Base-by-base conservation (phyloP, 139 green algal species). In the Asterochloris sp. region DNA sequence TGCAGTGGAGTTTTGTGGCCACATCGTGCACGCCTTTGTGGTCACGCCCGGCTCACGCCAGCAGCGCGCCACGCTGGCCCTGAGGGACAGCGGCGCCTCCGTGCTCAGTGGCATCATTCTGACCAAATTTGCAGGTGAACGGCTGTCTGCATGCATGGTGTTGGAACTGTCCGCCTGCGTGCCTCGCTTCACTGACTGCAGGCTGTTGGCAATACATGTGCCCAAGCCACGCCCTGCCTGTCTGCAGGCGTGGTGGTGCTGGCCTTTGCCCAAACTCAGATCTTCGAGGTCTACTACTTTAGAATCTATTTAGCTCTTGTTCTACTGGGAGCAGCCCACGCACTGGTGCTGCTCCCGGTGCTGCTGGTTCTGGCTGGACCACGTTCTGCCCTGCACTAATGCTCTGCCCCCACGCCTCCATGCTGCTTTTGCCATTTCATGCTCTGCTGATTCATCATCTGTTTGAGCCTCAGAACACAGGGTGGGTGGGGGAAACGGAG, bases 271-370 rank as follows among this genome's bases (percentile, higher is more conserved):
- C 85, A 74, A 29, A 98, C 94, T 12, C 86, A 87, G 68, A 95
- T 97, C 79, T 96, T 97, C 76, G 81, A 89, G 74, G 85, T 90
- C 47, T 94, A 92, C 82, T 95, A 88, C 80, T 94, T 93, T 88
- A 79, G 92, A 73, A 91, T 98, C 85, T 98, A 98, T 84, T 67
- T 95, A 60, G 92, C 87, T 12, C 86, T 98, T 54, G 95, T 98
- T 24, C n/a, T 96, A 26, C 74, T 95, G 47, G 95, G 95, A 1
- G 93, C 93, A 0, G 80, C 87, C n/a, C 95, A 98, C 82, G 94
- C 93, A 11, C 88, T 98, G 54, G 88, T 98, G 73, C 87, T 98
- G 69, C 88, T 98, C 80, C 95, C 95, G 61, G 89, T 98, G 12
- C 86, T 97, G 66, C 88, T 98, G 64, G 80, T 86, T 10, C 76